These are phyloP conservation scores for Exutisphaerella laricina DNA, from an alignment of 2,329 filamentous ascomycete genomes.

Conservation along the genomic window DNA sequence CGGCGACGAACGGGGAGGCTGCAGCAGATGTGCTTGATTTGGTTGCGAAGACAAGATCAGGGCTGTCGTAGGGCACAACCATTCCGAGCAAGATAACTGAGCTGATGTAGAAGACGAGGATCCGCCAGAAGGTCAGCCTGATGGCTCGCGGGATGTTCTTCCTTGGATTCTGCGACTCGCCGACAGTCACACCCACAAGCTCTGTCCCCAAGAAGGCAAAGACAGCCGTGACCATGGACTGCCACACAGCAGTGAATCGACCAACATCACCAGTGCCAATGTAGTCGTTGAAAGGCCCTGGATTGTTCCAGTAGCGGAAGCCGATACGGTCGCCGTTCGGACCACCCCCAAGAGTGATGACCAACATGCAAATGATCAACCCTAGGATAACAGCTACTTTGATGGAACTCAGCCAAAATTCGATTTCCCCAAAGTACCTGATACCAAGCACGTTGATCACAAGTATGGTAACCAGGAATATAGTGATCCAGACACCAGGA, in stretches of 20 bases:
- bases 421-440: slow-evolving; percentile 50
- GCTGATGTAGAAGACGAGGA: slow-evolving; percentile 72
- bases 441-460: slow-evolving; percentile 53
- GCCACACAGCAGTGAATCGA: slow-evolving; percentile 42
- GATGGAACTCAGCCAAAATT: slow-evolving; percentile 46
- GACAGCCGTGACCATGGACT: slow-evolving; percentile 62
- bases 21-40: slow-evolving; percentile 40
- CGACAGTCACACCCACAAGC: slow-evolving; percentile 70
- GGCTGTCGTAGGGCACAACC: slow-evolving; percentile 66
- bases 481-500: slow-evolving; percentile 60
- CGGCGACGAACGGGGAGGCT: slow-evolving; percentile 70
- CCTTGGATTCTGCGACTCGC: slow-evolving; percentile 67
- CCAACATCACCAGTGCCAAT: slow-evolving; percentile 33
- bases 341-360: slow-evolving; percentile 28
- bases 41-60: slow-evolving; percentile 55
- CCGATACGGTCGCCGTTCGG: slow-evolving; percentile 33
- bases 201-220: slow-evolving; percentile 76
- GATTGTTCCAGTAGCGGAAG: slow-evolving; percentile 41
- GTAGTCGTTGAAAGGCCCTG: slow-evolving; percentile 42
- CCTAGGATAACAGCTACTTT: slow-evolving; percentile 45
- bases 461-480: slow-evolving; percentile 42
- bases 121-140: slow-evolving; percentile 75
- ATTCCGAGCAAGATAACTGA: slow-evolving; percentile 70
- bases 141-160: slow-evolving; percentile 70
- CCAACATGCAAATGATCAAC: slow-evolving; percentile 40